These are phyloP conservation scores for Lactuca sativa DNA, from an alignment of 129 eudicot species.

Conservation along the genomic window DNA sequence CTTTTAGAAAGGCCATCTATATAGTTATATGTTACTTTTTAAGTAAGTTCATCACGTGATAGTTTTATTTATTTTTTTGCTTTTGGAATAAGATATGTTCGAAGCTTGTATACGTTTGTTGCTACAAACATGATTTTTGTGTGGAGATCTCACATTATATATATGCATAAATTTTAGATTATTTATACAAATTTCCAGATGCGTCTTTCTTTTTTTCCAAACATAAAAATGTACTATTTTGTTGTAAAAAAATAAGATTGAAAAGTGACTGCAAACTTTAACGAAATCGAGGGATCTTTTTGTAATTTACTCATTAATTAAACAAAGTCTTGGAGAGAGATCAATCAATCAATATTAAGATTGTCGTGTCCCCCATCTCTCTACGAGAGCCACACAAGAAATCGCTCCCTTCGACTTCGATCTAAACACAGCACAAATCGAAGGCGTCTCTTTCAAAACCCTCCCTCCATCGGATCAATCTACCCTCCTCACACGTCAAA, in stretches of 20 bases:
- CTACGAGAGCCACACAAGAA: slow-evolving; percentile 29
- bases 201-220: no score
- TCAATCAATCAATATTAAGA: slow-evolving; percentile 7
- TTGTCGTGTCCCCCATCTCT: slow-evolving; percentile 32
- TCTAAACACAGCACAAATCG: slow-evolving; percentile 8
- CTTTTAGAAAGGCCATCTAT: no score
- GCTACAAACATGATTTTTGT: neutral
- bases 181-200: neutral
- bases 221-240: no score
- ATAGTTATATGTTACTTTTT: no score
- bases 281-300: slow-evolving; percentile 2
- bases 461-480: slow-evolving; percentile 28
- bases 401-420: slow-evolving; percentile 11
- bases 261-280: neutral
- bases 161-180: neutral
- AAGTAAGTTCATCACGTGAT: no score
- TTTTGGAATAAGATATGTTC: no score
- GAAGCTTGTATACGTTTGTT: no score
- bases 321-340: slow-evolving; percentile 5
- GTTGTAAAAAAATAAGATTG: neutral
- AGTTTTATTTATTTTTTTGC: no score
- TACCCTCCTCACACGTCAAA: neutral
- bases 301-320: slow-evolving; percentile 9
- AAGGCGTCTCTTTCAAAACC: slow-evolving; percentile 26
- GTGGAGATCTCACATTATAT: neutral